These are phyloP conservation scores for Ophiostoma sp. DNA, from an alignment of 2,329 filamentous ascomycete genomes.

Conservation along the genomic window DNA sequence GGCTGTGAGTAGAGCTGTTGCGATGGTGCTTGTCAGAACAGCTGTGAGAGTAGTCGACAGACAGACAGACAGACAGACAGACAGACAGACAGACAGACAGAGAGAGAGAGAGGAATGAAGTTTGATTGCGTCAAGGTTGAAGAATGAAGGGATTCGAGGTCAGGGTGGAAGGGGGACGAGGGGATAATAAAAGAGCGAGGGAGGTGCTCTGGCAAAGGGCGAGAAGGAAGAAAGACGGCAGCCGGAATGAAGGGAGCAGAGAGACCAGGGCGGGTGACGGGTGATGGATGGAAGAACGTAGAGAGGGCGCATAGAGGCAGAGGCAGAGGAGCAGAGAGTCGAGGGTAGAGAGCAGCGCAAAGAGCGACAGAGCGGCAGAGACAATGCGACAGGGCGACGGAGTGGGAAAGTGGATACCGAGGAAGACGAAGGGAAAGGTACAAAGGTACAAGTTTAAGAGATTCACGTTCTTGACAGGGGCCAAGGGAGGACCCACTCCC, in stretches of 20 bases:
- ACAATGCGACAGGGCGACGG: constrained; percentile 4
- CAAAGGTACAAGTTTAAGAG: constrained; percentile 19
- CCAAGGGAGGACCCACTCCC: constrained; percentile 16
- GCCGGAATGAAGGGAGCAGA: not conserved
- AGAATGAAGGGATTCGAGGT: constrained; percentile 23
- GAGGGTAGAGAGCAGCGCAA: not conserved
- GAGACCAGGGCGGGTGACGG: no score
- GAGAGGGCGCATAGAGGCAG: not conserved
- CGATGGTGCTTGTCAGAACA: not conserved
- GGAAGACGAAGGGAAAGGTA: not conserved
- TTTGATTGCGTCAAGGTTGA: constrained; percentile 11
- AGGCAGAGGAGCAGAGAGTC: not conserved
- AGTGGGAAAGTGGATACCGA: constrained; percentile 8
- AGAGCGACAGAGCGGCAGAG: not conserved
- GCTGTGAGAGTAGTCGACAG: not conserved
- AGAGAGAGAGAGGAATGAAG: constrained; percentile 13
- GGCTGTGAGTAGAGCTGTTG: no score
- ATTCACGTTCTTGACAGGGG: constrained; percentile 18
- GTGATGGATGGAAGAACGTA: constrained; percentile 1
- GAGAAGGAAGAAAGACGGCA: constrained; percentile 2
- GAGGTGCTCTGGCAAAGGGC: not conserved
- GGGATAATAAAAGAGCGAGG: constrained; percentile 18
- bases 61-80: no score
- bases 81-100: not conserved
- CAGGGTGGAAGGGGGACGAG: constrained; percentile 17